Base-by-base conservation (phyloP, 495 filamentous ascomycete species). In the Neurospora tetrasperma region DNA sequence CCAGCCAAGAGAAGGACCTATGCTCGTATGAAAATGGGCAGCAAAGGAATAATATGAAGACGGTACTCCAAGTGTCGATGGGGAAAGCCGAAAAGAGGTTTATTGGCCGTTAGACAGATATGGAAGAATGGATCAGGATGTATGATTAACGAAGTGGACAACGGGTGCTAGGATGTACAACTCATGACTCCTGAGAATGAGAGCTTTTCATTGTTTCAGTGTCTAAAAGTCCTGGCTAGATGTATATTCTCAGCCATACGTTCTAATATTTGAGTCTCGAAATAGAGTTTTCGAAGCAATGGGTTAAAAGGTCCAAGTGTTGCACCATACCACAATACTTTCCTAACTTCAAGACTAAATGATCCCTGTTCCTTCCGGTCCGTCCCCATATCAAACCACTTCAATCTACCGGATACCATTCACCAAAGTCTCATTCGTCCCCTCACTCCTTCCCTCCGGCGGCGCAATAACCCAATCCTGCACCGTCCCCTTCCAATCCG, bases 401-500 rank as follows among this genome's bases (percentile, higher is more conserved):
- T 16, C 16, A 41, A 27, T 38, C 46, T 39, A 73, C 71, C 41
- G 59, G 18, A 78, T 74, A 7, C 84, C 84, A 73, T 84, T 83
- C 1, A 82, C 70, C 35, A 38, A 27, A 23, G 76, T 0, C 10
- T 48, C 75, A 4, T 70, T 48, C 7, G 23, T 12, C 20, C 41
- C 69, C 16, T 48, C 44, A 20, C 87, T 42, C 41, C 20, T 68
- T 85, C 82, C 71, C 87, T 59, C 72, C 1, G 59, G 40, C 68
- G 89, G 80, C 86, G 88, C 74, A 83, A 94, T 81, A 66, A 85
- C 83, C 89, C 90, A 94, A 77, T 94, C 92, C 73, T 88, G 86
- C 5, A 94, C 91, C 27, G 86, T 87, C 35, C 92, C 92, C 81
- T 93, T 94, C 91, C 91, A 93, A 76, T 94, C 92, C 54, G 91